Evolutionary conservation across 2,329 filamentous ascomycete species (phyloP).

Genomic region (Epichloe coenophiala): DNA sequence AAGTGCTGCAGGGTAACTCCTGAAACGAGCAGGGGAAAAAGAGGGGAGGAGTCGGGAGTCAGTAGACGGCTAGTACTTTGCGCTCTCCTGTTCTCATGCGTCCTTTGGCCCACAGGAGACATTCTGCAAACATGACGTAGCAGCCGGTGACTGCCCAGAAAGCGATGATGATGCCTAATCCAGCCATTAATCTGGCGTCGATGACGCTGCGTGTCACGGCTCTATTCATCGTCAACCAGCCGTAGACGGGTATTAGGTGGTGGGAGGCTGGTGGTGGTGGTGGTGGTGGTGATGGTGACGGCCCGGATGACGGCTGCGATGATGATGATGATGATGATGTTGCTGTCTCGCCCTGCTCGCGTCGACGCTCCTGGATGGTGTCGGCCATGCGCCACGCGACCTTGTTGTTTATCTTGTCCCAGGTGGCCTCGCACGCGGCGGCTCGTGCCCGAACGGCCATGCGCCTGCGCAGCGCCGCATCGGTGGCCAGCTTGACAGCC

Average conservation of each 20-base stretch:
- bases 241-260: conserved; percentile 25
- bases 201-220: conserved; percentile 23
- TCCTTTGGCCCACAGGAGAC: conserved; percentile 25
- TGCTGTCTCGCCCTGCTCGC: conserved; percentile 12
- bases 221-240: conserved; percentile 31
- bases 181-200: conserved; percentile 30
- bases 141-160: conserved; percentile 36
- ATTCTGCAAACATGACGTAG: conserved; percentile 36
- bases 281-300: too few relatives aligned
- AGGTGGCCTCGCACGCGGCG: too few relatives aligned
- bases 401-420: conserved; percentile 59
- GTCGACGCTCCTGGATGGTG: conserved; percentile 32
- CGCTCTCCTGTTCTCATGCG: conserved; percentile 15
- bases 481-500: conserved; percentile 38
- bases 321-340: too few relatives aligned
- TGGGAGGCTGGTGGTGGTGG: conserved; percentile 10
- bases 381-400: conserved; percentile 51
- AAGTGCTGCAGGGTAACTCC: too few relatives aligned
- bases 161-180: conserved; percentile 31
- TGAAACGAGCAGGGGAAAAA: too few relatives aligned
- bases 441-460: too few relatives aligned
- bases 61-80: not conserved
- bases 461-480: too few relatives aligned
- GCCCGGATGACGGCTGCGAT: not conserved
- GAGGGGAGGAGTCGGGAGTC: too few relatives aligned